phyloP scores from a whole-genome alignment of 2,329 filamentous ascomycete species.

The Nemania abortiva region DNA sequence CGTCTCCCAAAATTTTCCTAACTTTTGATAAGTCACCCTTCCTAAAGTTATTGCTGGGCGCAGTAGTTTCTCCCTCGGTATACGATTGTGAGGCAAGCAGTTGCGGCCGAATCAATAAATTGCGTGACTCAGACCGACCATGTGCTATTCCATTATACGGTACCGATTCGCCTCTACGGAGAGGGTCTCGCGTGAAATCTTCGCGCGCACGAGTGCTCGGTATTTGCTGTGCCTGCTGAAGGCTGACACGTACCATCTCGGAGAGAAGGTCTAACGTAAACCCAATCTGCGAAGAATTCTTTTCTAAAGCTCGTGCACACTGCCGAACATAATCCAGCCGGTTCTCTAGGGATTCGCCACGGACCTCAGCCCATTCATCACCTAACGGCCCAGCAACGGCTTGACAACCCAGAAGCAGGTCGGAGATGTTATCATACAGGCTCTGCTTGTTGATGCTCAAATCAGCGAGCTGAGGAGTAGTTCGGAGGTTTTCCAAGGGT shows the following conservation, averaged over 20 bases:
- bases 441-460: slow-evolving; percentile 93
- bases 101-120: slow-evolving; percentile 58
- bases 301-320: slow-evolving; percentile 84
- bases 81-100: slow-evolving; percentile 72
- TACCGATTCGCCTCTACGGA: slow-evolving; percentile 70
- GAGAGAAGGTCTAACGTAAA: slow-evolving; percentile 89
- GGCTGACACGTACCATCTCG: slow-evolving; percentile 76
- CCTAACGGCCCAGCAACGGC: slow-evolving; percentile 89
- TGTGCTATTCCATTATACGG: slow-evolving; percentile 65
- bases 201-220: slow-evolving; percentile 58
- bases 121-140: slow-evolving; percentile 67
- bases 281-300: slow-evolving; percentile 86
- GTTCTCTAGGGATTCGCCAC: slow-evolving; percentile 89
- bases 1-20: slow-evolving; percentile 75
- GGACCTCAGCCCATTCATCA: slow-evolving; percentile 95
- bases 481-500: slow-evolving; percentile 82
- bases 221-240: slow-evolving; percentile 54
- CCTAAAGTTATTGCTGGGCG: slow-evolving; percentile 62
- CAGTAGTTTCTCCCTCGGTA: slow-evolving; percentile 67
- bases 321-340: slow-evolving; percentile 83
- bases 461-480: slow-evolving; percentile 85
- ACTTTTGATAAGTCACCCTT: slow-evolving; percentile 74
- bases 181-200: slow-evolving; percentile 61
- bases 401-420: slow-evolving; percentile 88
- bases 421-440: slow-evolving; percentile 91